Evolutionary conservation across 768 basidiomycete genomes (phyloP), one percentile per base, ranked within the genome.

Genomic region (Boletus rufocinnamomeus): DNA sequence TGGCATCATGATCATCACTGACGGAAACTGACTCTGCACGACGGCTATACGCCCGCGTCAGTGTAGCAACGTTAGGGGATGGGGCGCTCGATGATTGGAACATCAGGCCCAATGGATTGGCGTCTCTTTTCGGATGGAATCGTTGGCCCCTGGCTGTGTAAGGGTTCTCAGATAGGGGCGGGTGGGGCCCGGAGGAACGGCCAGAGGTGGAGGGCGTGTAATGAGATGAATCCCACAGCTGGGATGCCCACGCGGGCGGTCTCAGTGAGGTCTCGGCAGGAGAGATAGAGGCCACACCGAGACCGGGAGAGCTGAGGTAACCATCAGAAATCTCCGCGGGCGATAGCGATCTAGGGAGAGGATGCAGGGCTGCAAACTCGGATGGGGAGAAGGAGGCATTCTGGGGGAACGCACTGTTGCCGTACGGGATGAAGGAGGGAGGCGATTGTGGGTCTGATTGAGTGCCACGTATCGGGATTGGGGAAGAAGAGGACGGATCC

Each of bases 41-140:
- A 49, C 84, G 82, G 69, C 81, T 85, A 77, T 88, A 90, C 17
- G 80, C 72, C 35, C 90, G 80, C 43, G 83, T 73, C 66, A 84
- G 74, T 28, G 76, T 73, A 52, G 82, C 79, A 28, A 76, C 73
- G 56, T 77, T 79, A 3, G 77, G 73, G 52, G 86, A 78, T 21
- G 89, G 89, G 1, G 89, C 89, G 61, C 87, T 89, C 11, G 88
- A 81, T 13, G 88, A 86, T 53, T 83, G 83, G 76, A 91, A 89
- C 54, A 86, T 74, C 38, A 82, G 80, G 19, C 77, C 75, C 32
- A 84, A 74, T n/a, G 83, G 70, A 50, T 73, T 71, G 54, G 69
- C 46, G 59, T 76, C 68, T 67, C 66, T 82, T 75, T 64, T 80
- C 73, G 66, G 80, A 9, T 67, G 71, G 57, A 74, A 69, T 45